Evolutionary conservation across 345 rosid genomes (phyloP).

Genomic region (Corchorus capsularis): DNA sequence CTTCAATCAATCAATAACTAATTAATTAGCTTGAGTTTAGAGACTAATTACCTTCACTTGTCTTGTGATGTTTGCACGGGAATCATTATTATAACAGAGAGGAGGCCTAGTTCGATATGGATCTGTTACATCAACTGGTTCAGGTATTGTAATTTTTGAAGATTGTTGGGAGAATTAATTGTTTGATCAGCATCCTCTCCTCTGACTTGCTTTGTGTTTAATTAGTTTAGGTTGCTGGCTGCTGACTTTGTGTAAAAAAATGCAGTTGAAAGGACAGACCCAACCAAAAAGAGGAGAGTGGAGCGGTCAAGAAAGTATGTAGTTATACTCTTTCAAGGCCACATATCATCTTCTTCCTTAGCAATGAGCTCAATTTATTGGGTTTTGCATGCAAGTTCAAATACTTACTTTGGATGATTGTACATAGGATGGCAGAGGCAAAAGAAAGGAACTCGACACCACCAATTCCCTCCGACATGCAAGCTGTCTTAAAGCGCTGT

Average conservation of each 20-base stretch:
- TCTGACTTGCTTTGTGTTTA: too few species aligned
- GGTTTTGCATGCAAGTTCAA: too few species aligned
- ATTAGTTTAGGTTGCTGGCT: too few species aligned
- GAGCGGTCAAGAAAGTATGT: slow-evolving; percentile 75
- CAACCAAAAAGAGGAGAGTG: slow-evolving; percentile 76
- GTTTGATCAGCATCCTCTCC: too few species aligned
- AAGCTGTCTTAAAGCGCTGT: slow-evolving; percentile 55
- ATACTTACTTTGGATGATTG: slow-evolving; percentile 26
- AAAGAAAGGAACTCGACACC: slow-evolving; percentile 60
- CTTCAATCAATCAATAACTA: too few species aligned
- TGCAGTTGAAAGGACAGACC: slow-evolving; percentile 70
- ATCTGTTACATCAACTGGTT: slow-evolving; percentile 54
- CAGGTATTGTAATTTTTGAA: slow-evolving; percentile 45
- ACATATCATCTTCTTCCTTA: not conserved
- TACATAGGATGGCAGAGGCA: slow-evolving; percentile 88
- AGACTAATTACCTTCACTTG: too few species aligned
- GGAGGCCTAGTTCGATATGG: slow-evolving; percentile 56
- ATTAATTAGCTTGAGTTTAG: too few species aligned
- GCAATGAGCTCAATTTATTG: not conserved
- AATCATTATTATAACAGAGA: slow-evolving; percentile 39
- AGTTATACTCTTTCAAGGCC: too few species aligned
- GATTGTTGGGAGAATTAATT: too few species aligned
- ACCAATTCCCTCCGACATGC: slow-evolving; percentile 59
- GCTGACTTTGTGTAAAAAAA: too few species aligned
- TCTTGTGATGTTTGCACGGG: not conserved